Evolutionary conservation across 345 rosid species (phyloP).

Genomic region (Linum trigynum): DNA sequence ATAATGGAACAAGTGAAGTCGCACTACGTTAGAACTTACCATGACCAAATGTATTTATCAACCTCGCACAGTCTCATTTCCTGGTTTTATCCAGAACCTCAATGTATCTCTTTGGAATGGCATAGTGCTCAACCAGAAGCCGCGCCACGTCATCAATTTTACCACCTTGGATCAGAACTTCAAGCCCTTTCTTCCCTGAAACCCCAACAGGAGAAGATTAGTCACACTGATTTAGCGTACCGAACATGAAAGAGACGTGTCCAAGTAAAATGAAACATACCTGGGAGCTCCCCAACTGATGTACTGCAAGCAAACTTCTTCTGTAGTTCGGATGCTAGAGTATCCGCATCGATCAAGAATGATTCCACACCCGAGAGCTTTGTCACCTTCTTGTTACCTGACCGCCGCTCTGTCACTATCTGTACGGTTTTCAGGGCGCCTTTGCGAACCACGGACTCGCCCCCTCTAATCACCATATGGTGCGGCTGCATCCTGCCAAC

Average conservation of each 20-base stretch:
- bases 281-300: slow-evolving; percentile 69
- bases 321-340: slow-evolving; percentile 89
- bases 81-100: slow-evolving; percentile 93
- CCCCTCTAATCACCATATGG: slow-evolving; percentile 61
- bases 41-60: too few species aligned
- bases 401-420: slow-evolving; percentile 81
- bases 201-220: neutral
- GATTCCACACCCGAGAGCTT: slow-evolving; percentile 71
- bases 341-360: slow-evolving; percentile 72
- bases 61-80: slow-evolving; percentile 46
- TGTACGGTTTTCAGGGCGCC: slow-evolving; percentile 72
- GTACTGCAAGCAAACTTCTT: slow-evolving; percentile 87
- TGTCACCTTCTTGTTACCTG: slow-evolving; percentile 89
- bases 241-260: neutral
- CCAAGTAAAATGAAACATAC: slow-evolving; percentile 19
- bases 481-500: slow-evolving; percentile 78
- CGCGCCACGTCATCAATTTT: slow-evolving; percentile 69
- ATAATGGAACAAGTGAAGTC: too few species aligned
- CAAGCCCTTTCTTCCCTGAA: slow-evolving; percentile 89
- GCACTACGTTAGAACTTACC: too few species aligned
- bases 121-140: slow-evolving; percentile 74
- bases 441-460: slow-evolving; percentile 67
- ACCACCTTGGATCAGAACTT: slow-evolving; percentile 89
- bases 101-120: slow-evolving; percentile 73
- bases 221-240: too few species aligned